phyloP scores from a whole-genome alignment of 768 basidiomycete genomes.

The Russula sp. region DNA sequence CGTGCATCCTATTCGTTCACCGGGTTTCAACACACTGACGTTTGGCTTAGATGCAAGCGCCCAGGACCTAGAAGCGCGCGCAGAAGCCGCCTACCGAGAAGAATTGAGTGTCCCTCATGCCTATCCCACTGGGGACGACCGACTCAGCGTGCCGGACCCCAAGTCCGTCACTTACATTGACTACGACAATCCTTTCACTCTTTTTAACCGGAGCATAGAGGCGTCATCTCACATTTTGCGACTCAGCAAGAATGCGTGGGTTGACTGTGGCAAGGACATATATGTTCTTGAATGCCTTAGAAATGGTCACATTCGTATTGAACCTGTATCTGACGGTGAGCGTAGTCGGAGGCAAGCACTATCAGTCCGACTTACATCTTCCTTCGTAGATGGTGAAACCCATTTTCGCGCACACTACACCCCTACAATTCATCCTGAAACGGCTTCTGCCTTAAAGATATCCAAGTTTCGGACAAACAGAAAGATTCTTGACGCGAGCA shows the following conservation, averaged over 20 bases:
- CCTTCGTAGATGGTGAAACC: conserved; percentile 30
- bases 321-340: conserved; percentile 36
- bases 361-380: not conserved
- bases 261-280: conserved; percentile 66
- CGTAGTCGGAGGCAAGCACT: not conserved
- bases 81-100: conserved; percentile 31
- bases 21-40: conserved; percentile 12
- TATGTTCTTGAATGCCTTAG: conserved; percentile 77
- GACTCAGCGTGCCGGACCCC: conserved; percentile 48
- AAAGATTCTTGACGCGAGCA: conserved; percentile 51
- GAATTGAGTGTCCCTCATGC: conserved; percentile 30
- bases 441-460: conserved; percentile 23
- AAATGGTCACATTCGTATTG: conserved; percentile 64
- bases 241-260: conserved; percentile 69
- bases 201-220: conserved; percentile 50
- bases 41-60: conserved; percentile 48
- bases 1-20: conserved; percentile 41
- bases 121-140: conserved; percentile 23
- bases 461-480: conserved; percentile 27
- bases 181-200: conserved; percentile 68
- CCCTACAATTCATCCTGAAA: conserved; percentile 40
- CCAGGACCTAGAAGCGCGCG: conserved; percentile 47
- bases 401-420: conserved; percentile 54
- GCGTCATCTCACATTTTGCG: conserved; percentile 48
- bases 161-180: conserved; percentile 70